These are phyloP conservation scores for Fusarium burgessii DNA, from an alignment of 2,329 filamentous ascomycete genomes.

Conservation along the genomic window DNA sequence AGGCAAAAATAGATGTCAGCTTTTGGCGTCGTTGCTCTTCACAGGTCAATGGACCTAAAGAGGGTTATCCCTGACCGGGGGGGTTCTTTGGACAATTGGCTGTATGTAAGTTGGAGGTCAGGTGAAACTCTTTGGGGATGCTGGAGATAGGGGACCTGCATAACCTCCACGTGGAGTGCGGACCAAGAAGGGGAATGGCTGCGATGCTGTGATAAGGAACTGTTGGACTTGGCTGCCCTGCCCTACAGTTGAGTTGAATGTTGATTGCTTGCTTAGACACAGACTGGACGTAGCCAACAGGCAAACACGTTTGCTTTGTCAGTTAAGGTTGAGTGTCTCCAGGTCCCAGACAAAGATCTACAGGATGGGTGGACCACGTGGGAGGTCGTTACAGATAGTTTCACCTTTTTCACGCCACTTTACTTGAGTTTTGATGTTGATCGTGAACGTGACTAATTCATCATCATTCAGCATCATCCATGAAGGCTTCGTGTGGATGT, in stretches of 20 bases:
- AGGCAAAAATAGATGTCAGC: slow-evolving; percentile 4
- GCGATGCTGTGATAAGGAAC: slow-evolving; percentile 26
- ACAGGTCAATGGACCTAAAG: background rate
- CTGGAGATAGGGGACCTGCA: slow-evolving; percentile 43
- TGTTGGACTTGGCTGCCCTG: background rate
- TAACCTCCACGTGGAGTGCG: slow-evolving; percentile 41
- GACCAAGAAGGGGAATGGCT: slow-evolving; percentile 22
- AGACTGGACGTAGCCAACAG: background rate
- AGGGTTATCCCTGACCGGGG: slow-evolving; percentile 19
- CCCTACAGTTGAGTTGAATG: background rate
- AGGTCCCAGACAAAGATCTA: slow-evolving; percentile 7
- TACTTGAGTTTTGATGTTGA: slow-evolving; percentile 29
- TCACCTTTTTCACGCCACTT: slow-evolving; percentile 12
- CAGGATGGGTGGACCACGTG: slow-evolving; percentile 37
- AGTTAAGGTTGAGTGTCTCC: slow-evolving; percentile 24
- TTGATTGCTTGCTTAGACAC: background rate
- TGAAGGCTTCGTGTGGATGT: background rate
- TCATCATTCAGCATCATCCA: background rate
- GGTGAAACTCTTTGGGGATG: slow-evolving; percentile 31
- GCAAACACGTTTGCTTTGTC: background rate
- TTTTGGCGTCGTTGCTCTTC: background rate
- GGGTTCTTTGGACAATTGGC: slow-evolving; percentile 4
- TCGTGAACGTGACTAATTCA: slow-evolving; percentile 14
- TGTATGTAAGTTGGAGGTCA: slow-evolving; percentile 10
- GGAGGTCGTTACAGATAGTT: slow-evolving; percentile 30